Percentiles rank a stretch among this genome's conserved stretches.
phyloP scores from a whole-genome alignment of 1,139 yeast genomes.

The Scheffersomyces lignicola region DNA sequence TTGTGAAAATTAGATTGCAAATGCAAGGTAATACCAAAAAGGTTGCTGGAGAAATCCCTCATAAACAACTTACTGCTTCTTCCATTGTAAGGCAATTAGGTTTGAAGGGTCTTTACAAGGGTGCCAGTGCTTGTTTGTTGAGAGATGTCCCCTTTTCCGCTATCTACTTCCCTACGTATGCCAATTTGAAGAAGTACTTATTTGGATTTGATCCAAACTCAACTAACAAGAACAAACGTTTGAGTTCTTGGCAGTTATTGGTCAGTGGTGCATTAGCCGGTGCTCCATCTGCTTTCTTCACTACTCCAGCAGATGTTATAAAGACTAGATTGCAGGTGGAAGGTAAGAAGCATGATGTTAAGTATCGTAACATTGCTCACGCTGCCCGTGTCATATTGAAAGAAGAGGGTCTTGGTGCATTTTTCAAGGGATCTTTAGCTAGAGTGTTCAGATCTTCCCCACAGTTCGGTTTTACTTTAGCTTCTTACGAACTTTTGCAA shows the following conservation, averaged over 20 bases:
- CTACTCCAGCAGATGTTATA: constrained; percentile 96
- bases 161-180: constrained; percentile 95
- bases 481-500: constrained; percentile 85
- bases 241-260: constrained; percentile 81
- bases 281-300: constrained; percentile 94
- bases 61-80: constrained; percentile 57
- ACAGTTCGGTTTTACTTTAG: constrained; percentile 95
- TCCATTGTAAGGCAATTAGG: constrained; percentile 81
- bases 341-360: constrained; percentile 72
- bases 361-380: constrained; percentile 73
- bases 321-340: constrained; percentile 94
- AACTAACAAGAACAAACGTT: constrained; percentile 45
- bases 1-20: constrained; percentile 92
- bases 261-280: constrained; percentile 95
- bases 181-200: constrained; percentile 80
- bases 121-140: constrained; percentile 86
- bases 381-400: constrained; percentile 71
- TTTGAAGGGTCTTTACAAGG: constrained; percentile 82
- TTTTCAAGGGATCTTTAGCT: constrained; percentile 96
- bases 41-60: constrained; percentile 48
- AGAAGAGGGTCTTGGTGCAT: constrained; percentile 78
- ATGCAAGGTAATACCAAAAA: constrained; percentile 77
- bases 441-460: constrained; percentile 95
- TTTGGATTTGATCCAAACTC: constrained; percentile 79
- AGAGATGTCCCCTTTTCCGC: constrained; percentile 98